Conservation (phyloP, 345 rosid genomes). For the Eucalyptus marginata region DNA sequence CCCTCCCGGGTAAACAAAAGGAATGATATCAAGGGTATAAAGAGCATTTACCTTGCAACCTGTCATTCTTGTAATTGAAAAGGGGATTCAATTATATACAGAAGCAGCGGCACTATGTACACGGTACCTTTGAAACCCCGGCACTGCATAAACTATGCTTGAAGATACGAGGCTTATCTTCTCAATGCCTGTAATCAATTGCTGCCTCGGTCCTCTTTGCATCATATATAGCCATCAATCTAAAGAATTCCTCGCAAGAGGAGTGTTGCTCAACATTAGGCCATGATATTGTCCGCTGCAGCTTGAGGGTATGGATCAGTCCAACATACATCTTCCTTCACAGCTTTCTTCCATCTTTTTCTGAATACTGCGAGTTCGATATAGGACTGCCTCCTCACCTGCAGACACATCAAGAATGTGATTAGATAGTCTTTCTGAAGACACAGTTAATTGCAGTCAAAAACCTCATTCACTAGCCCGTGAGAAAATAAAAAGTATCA, state of each 20-base stretch:
- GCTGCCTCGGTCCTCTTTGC: neutral
- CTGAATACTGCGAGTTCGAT: conserved; percentile 27
- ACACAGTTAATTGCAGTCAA: neutral
- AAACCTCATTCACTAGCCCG: neutral
- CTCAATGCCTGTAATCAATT: neutral
- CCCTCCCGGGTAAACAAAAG: neutral
- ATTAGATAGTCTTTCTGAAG: neutral
- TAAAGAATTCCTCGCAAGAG: neutral
- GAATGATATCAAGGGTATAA: neutral
- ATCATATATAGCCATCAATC: neutral
- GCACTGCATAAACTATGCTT: neutral
- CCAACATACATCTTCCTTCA: conserved; percentile 40
- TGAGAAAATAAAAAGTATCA: neutral
- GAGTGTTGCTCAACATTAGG: neutral
- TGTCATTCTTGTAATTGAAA: neutral
- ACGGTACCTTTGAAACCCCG: neutral
- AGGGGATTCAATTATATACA: neutral
- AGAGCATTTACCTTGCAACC: neutral
- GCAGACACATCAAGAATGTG: neutral
- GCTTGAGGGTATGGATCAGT: conserved; percentile 21
- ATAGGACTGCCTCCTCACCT: conserved; percentile 64
- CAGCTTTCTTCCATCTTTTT: conserved; percentile 40
- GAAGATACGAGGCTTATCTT: neutral
- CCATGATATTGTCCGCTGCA: neutral
- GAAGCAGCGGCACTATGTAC: neutral